These are phyloP conservation scores for Cardamine occulta DNA, from an alignment of 345 rosid species.

Conservation along the genomic window DNA sequence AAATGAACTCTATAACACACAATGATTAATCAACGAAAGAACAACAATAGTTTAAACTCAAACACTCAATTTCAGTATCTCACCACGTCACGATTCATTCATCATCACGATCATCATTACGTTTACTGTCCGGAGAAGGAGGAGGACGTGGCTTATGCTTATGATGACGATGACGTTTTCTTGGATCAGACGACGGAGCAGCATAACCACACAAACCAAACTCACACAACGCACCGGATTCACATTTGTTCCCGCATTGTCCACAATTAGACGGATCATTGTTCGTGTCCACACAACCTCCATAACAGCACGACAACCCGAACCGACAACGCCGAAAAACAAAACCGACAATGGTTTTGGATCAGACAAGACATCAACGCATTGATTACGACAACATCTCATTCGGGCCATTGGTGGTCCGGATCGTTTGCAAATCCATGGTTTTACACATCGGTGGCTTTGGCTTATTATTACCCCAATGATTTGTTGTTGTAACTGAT, in stretches of 20 bases:
- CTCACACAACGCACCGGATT: constrained; percentile 39
- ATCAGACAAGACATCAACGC: constrained; percentile 41
- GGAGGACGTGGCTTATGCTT: constrained; percentile 25
- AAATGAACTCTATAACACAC: constrained; percentile 26
- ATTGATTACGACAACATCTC: constrained; percentile 44
- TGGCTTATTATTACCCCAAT: not conserved
- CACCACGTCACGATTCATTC: constrained; percentile 22
- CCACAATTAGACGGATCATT: constrained; percentile 40
- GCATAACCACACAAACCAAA: constrained; percentile 49
- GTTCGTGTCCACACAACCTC: constrained; percentile 37
- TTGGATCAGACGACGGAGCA: constrained; percentile 30
- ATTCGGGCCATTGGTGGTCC: constrained; percentile 40
- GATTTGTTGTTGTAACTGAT: constrained; percentile 7
- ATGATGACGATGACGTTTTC: constrained; percentile 27
- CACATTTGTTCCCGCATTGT: constrained; percentile 42
- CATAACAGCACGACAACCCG: constrained; percentile 31
- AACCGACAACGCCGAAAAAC: constrained; percentile 36
- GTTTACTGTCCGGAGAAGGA: constrained; percentile 32
- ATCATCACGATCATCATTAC: constrained; percentile 27
- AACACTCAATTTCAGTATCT: constrained; percentile 7
- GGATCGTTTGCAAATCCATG: constrained; percentile 26
- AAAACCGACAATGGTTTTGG: constrained; percentile 44
- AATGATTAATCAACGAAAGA: not conserved
- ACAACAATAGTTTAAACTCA: constrained; percentile 24
- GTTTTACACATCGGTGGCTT: constrained; percentile 38